Conservation (phyloP, 1,284 basidiomycete genomes). For the Inonotus obliquus region DNA sequence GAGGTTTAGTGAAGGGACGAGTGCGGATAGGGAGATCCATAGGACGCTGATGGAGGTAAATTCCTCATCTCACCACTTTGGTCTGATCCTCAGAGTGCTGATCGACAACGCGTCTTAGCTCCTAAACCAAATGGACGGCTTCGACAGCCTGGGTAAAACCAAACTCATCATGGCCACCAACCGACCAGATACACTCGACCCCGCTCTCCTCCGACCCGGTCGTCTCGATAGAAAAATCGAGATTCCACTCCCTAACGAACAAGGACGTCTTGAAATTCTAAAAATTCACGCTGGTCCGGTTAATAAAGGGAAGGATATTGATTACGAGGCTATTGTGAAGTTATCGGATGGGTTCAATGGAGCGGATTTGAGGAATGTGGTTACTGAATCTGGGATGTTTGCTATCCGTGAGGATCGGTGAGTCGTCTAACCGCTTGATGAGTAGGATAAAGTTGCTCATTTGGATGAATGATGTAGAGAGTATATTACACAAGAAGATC, state of each 20-base stretch:
- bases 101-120: slow-evolving; percentile 47
- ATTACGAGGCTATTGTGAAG: slow-evolving; percentile 98
- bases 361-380: slow-evolving; percentile 93
- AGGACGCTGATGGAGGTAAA: slow-evolving; percentile 95
- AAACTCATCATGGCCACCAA: slow-evolving; percentile 99
- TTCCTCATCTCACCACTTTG: neutral
- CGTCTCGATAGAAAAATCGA: slow-evolving; percentile 98
- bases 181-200: slow-evolving; percentile 95
- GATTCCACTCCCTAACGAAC: slow-evolving; percentile 96
- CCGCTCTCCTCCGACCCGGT: slow-evolving; percentile 93
- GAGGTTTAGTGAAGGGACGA: slow-evolving; percentile 97
- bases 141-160: slow-evolving; percentile 92
- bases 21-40: slow-evolving; percentile 98
- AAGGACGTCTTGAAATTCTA: slow-evolving; percentile 91
- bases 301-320: slow-evolving; percentile 92
- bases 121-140: slow-evolving; percentile 99
- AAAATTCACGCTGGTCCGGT: slow-evolving; percentile 97
- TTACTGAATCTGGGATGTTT: slow-evolving; percentile 99
- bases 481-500: slow-evolving; percentile 89
- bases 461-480: slow-evolving; percentile 58
- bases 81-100: neutral
- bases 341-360: slow-evolving; percentile 93
- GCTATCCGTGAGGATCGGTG: slow-evolving; percentile 94
- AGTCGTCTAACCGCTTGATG: slow-evolving; percentile 22
- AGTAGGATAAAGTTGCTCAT: slow-evolving; percentile 2